Evolutionary conservation across 2,329 filamentous ascomycete species (phyloP).

Genomic region (Macrophomina phaseolina): DNA sequence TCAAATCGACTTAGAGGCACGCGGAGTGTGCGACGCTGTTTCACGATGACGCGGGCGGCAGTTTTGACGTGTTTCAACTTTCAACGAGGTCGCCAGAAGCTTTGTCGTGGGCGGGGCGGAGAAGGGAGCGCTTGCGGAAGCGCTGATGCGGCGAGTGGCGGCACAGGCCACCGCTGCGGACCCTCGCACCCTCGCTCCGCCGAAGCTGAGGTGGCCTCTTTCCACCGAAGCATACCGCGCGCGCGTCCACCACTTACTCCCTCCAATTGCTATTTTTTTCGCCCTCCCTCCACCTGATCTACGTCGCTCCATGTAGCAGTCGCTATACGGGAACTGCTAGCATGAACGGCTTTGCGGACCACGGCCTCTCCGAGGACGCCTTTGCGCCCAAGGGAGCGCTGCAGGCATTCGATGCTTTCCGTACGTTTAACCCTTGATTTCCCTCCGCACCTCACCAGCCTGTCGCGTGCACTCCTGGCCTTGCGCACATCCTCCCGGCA

Average conservation of each 20-base stretch:
- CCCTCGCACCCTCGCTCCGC: slow-evolving; percentile 4
- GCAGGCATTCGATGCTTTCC: slow-evolving; percentile 95
- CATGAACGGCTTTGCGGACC: slow-evolving; percentile 79
- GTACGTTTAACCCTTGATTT: slow-evolving; percentile 60
- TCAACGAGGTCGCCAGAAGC: not conserved
- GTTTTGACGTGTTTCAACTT: slow-evolving; percentile 8
- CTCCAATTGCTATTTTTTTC: not conserved
- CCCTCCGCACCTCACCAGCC: not conserved
- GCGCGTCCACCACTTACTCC: not conserved
- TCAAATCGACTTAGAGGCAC: not conserved
- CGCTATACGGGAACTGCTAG: slow-evolving; percentile 10
- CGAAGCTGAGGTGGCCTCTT: slow-evolving; percentile 27
- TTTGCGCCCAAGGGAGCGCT: slow-evolving; percentile 72
- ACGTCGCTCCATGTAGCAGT: slow-evolving; percentile 26
- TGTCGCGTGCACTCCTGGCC: slow-evolving; percentile 4
- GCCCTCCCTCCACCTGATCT: not conserved
- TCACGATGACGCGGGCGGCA: slow-evolving; percentile 5
- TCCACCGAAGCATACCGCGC: not conserved
- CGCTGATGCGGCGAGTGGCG: not conserved
- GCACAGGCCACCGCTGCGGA: slow-evolving; percentile 18
- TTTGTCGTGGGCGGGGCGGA: not conserved
- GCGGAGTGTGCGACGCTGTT: not conserved
- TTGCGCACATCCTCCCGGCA: not conserved
- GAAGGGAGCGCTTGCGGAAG: not conserved
- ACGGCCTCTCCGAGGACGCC: slow-evolving; percentile 75